Percentiles rank a stretch among this genome's conserved stretches.
Conservation (phyloP, 2,329 filamentous ascomycete species). For the Cercospora sojina region DNA sequence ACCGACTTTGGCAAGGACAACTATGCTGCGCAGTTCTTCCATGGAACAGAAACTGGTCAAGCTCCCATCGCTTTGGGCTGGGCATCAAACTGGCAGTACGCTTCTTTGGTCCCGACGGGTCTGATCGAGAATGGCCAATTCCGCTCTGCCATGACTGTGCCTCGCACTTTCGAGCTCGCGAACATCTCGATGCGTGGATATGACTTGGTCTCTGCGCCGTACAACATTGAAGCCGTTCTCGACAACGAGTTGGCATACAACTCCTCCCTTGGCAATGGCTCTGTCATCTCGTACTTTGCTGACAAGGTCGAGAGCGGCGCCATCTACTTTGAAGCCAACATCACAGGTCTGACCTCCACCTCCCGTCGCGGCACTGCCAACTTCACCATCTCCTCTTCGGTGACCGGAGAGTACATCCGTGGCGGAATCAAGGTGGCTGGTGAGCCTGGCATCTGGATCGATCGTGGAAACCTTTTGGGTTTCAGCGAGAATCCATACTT, state of each 20-base stretch:
- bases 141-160: slow-evolving; percentile 54
- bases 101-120: slow-evolving; percentile 53
- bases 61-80: slow-evolving; percentile 54
- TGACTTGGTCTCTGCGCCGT: slow-evolving; percentile 53
- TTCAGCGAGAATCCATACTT: slow-evolving; percentile 55
- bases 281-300: slow-evolving; percentile 53
- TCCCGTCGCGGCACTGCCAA: slow-evolving; percentile 45
- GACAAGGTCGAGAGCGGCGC: slow-evolving; percentile 49
- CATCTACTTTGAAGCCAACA: slow-evolving; percentile 56
- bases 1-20: slow-evolving; percentile 47
- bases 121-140: slow-evolving; percentile 49
- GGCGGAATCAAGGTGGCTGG: slow-evolving; percentile 52
- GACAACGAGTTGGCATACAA: slow-evolving; percentile 48
- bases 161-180: slow-evolving; percentile 54
- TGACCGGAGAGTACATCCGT: slow-evolving; percentile 50
- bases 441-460: slow-evolving; percentile 46
- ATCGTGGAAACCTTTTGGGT: slow-evolving; percentile 50
- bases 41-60: slow-evolving; percentile 42
- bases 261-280: slow-evolving; percentile 50
- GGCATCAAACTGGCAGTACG: slow-evolving; percentile 63
- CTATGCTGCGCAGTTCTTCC: slow-evolving; percentile 60
- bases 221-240: slow-evolving; percentile 51
- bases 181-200: slow-evolving; percentile 54
- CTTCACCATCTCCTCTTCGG: slow-evolving; percentile 54
- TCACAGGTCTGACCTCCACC: slow-evolving; percentile 45